Evolutionary conservation across 257 asterid genomes (phyloP).

Genomic region (Gynochthodes officinalis): DNA sequence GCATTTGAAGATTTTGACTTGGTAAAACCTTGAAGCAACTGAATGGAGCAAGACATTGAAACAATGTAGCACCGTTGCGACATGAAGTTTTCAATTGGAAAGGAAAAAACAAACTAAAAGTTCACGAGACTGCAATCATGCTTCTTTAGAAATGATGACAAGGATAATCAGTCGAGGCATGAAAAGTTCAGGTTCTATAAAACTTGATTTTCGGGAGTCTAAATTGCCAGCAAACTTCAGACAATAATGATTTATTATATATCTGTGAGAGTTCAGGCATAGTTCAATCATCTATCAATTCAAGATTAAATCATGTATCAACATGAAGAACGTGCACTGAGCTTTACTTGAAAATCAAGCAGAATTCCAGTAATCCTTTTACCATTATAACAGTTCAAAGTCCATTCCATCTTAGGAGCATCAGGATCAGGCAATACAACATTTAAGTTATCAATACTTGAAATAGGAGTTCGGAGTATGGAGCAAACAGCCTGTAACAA

Average conservation of each 20-base stretch:
- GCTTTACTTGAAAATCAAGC: not conserved
- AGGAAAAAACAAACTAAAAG: not conserved
- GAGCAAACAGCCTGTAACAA: slow-evolving; percentile 71
- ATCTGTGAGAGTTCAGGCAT: not conserved
- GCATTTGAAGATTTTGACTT: not conserved
- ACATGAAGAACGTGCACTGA: not conserved
- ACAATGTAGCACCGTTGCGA: not conserved
- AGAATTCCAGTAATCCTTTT: slow-evolving; percentile 16
- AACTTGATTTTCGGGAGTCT: not conserved
- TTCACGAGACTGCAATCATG: not conserved
- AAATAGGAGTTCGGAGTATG: slow-evolving; percentile 82
- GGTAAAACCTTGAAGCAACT: not conserved
- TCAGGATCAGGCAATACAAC: slow-evolving; percentile 61
- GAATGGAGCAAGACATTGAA: not conserved
- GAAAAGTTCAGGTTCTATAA: not conserved
- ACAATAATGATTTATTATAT: not conserved
- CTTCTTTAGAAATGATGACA: not conserved
- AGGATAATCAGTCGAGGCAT: not conserved
- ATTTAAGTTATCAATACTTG: slow-evolving; percentile 63
- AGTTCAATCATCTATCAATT: not conserved
- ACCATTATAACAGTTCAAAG: slow-evolving; percentile 80
- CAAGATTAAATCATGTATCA: not conserved
- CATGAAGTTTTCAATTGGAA: not conserved
- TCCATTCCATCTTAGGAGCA: slow-evolving; percentile 90
- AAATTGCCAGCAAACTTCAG: not conserved